Conservation (phyloP, 2,329 filamentous ascomycete species). For the Ceratocystis harringtonii region DNA sequence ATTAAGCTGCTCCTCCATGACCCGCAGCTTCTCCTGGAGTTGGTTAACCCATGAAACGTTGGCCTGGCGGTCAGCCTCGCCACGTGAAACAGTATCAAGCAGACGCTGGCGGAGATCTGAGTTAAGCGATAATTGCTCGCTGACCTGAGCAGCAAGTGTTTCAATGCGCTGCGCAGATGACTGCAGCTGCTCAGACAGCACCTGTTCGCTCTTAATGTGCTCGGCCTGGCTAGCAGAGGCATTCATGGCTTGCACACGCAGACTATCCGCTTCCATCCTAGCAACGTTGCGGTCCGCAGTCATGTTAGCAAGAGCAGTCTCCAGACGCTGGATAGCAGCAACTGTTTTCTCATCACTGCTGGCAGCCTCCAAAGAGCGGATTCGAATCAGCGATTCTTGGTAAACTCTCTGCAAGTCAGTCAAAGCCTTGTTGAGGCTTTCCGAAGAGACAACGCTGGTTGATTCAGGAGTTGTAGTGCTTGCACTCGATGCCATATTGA, state of each 20-base stretch:
- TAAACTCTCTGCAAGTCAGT: constrained; percentile 60
- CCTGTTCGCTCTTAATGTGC: constrained; percentile 44
- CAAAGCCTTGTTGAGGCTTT: constrained; percentile 60
- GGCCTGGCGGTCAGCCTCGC: constrained; percentile 66
- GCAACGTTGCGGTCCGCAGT: constrained; percentile 60
- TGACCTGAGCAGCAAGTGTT: constrained; percentile 62
- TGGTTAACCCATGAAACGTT: constrained; percentile 71
- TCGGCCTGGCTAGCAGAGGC: constrained; percentile 42
- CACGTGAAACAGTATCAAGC: constrained; percentile 62
- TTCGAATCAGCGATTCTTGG: constrained; percentile 47
- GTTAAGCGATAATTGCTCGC: constrained; percentile 67
- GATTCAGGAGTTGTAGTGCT: constrained; percentile 17
- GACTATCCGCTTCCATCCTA: constrained; percentile 46
- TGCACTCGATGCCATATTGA: constrained; percentile 29
- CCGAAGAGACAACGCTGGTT: constrained; percentile 40
- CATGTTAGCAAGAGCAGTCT: constrained; percentile 52
- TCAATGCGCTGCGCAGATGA: constrained; percentile 65
- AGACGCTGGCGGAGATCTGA: constrained; percentile 60
- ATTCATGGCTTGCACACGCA: constrained; percentile 45
- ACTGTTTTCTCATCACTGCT: constrained; percentile 44
- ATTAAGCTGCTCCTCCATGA: constrained; percentile 71
- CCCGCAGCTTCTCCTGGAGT: constrained; percentile 65
- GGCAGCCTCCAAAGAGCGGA: constrained; percentile 47
- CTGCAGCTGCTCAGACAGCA: constrained; percentile 53
- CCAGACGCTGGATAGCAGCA: constrained; percentile 48